Evolutionary conservation across 192 early-diverging fungal genomes (phyloP), one percentile per base, ranked within the genome.

Genomic region (Oehlia diaphana): DNA sequence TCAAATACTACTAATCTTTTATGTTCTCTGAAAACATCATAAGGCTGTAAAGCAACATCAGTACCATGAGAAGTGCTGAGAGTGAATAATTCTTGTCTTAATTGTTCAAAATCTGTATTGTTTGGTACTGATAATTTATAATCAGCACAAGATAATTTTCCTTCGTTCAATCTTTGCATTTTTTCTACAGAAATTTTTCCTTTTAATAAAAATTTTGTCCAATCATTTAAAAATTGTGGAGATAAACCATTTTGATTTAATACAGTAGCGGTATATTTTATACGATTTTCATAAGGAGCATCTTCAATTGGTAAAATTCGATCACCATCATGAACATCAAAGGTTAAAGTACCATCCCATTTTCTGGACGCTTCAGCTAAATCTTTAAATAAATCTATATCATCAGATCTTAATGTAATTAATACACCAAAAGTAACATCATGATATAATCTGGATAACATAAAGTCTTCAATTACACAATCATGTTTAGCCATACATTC

Each of bases 1-100:
- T 99, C 98, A 86, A 99, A 99, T 33, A 99, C 95, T 7, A 96
- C 96, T 72, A 99, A 88, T 62, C 98, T 90, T 85, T 98, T 97
- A 78, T 97, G 89, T 61, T 90, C 87, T 44, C 97, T 85, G 84
- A 93, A 97, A 9, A 98, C 94, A 73, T 95, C 93, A 86, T 95
- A 91, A 4, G 88, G 89, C 83, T 98, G 97, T 81, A 98, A 74
- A 13, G 95, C 95, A 8, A 98, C 93, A 82, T 96, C 95, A 0
- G 92, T 89, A 63, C 90, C 87, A 82, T 93, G 89, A n/a, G 81
- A 86, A 9, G 85, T 84, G 77, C 92, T 93, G 8, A 97, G 83
- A 44, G 89, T 88, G 76, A 94, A 93, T 53, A 96, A 84, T 79
- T 90, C 86, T 23, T 91, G 86, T 58, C 94, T 89, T 76, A 97